Percentiles rank a stretch among this genome's conserved stretches.
Evolutionary conservation across 192 early-diverging fungal genomes (phyloP).

Genomic region (Coemansia aciculifera): DNA sequence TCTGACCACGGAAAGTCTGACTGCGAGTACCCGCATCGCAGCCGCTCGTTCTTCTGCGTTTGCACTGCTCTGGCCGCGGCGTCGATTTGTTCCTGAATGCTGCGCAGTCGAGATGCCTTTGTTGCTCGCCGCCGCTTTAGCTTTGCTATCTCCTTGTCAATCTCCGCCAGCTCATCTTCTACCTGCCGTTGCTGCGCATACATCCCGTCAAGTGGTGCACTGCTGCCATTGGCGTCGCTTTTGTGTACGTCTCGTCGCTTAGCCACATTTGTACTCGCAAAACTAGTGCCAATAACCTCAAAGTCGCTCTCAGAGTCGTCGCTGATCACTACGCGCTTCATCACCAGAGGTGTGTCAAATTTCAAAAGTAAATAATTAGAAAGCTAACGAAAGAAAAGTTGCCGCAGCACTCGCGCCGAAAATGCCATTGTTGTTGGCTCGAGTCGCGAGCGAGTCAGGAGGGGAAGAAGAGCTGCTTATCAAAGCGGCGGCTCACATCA

Average conservation of each 20-base stretch:
- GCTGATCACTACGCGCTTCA: constrained; percentile 6
- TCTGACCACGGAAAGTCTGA: constrained; percentile 58
- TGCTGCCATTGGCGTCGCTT: neutral
- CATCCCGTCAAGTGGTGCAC: neutral
- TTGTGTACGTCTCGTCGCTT: constrained; percentile 6
- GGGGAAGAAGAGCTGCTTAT: neutral
- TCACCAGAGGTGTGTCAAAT: neutral
- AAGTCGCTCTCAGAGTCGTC: constrained; percentile 14
- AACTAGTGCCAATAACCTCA: neutral
- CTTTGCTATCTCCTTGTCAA: constrained; percentile 27
- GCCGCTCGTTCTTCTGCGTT: constrained; percentile 23
- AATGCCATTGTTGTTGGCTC: neutral
- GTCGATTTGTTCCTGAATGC: constrained; percentile 25
- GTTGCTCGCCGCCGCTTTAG: constrained; percentile 23
- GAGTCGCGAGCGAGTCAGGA: neutral
- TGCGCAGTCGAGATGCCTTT: constrained; percentile 15
- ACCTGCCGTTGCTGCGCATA: constrained; percentile 13
- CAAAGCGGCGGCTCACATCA: neutral
- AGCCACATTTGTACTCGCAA: neutral
- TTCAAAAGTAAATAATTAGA: neutral
- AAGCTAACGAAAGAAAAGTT: neutral
- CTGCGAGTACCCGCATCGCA: constrained; percentile 37
- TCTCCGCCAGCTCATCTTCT: constrained; percentile 20
- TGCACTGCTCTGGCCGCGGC: constrained; percentile 15
- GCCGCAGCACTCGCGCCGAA: neutral